These are phyloP conservation scores for Cyberlindnera samutprakarnensis DNA, from an alignment of 805 yeast species.

Conservation along the genomic window DNA sequence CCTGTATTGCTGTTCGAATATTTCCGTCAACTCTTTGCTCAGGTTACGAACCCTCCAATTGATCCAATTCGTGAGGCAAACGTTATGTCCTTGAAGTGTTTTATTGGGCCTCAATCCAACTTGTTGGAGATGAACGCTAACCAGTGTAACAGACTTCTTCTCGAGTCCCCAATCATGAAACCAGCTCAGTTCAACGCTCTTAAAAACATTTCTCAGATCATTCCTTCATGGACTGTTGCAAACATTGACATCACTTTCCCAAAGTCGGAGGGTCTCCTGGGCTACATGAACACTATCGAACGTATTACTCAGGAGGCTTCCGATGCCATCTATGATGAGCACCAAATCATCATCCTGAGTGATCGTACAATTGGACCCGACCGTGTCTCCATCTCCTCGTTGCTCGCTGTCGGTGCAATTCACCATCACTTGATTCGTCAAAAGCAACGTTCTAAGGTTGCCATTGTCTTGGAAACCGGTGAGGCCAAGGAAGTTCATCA, in stretches of 20 bases:
- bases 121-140: slow-evolving; percentile 84
- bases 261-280: slow-evolving; percentile 75
- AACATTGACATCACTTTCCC: slow-evolving; percentile 84
- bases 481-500: slow-evolving; percentile 98
- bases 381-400: slow-evolving; percentile 75
- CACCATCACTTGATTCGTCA: slow-evolving; percentile 95
- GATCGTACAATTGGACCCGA: slow-evolving; percentile 57
- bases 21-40: slow-evolving; percentile 94
- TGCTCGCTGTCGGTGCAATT: slow-evolving; percentile 93
- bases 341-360: slow-evolving; percentile 68
- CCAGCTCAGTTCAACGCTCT: slow-evolving; percentile 70
- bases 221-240: slow-evolving; percentile 81
- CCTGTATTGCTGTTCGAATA: slow-evolving; percentile 88
- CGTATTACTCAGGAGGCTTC: slow-evolving; percentile 84
- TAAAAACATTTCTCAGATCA: slow-evolving; percentile 59
- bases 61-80: slow-evolving; percentile 96
- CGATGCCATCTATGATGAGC: slow-evolving; percentile 68
- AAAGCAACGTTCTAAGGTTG: slow-evolving; percentile 93
- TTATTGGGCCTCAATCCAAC: slow-evolving; percentile 98
- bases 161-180: slow-evolving; percentile 77
- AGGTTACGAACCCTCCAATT: slow-evolving; percentile 97
- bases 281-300: slow-evolving; percentile 80
- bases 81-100: slow-evolving; percentile 96
- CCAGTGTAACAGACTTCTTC: slow-evolving; percentile 83
- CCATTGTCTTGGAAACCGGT: slow-evolving; percentile 85